A percentile compares a stretch with the other conserved stretches of the same genome.
Conservation (phyloP, 495 filamentous ascomycete genomes). For the Lepraria neglecta region DNA sequence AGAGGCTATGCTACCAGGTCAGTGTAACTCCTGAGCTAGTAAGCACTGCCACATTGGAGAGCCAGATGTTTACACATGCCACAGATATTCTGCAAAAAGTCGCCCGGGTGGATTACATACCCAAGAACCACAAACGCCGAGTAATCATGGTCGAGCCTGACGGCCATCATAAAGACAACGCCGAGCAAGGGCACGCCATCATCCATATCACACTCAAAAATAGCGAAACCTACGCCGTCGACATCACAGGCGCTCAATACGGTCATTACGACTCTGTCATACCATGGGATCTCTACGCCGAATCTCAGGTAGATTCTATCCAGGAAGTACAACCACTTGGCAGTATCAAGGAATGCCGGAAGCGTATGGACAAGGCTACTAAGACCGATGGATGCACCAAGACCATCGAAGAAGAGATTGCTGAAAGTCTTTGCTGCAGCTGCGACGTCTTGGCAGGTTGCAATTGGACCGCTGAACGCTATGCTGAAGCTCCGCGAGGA, state of each 20-base stretch:
- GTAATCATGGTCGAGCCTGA: background rate
- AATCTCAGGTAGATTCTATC: background rate
- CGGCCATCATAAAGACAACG: background rate
- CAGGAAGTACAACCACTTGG: background rate
- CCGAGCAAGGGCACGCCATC: slow-evolving; percentile 11
- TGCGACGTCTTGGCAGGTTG: too few species aligned
- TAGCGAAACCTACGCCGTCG: slow-evolving; percentile 19
- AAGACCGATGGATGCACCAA: too few species aligned
- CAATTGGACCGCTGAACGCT: too few species aligned
- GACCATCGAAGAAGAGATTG: too few species aligned
- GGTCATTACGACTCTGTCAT: slow-evolving; percentile 19
- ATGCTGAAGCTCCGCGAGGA: too few species aligned
- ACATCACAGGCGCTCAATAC: slow-evolving; percentile 25
- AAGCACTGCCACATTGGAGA: background rate
- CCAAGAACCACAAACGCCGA: background rate
- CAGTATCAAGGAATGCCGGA: background rate
- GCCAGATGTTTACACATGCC: background rate
- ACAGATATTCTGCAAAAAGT: slow-evolving; percentile 2
- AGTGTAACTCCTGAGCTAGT: background rate
- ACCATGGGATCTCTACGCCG: background rate
- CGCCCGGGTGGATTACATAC: background rate
- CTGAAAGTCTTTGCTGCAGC: too few species aligned
- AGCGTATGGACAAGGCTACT: background rate
- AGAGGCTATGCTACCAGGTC: slow-evolving; percentile 14
- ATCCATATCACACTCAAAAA: slow-evolving; percentile 19